Evolutionary conservation across 2,329 filamentous ascomycete genomes (phyloP), one percentile per base, ranked within the genome.

Genomic region (Exophiala lecanii-corni): DNA sequence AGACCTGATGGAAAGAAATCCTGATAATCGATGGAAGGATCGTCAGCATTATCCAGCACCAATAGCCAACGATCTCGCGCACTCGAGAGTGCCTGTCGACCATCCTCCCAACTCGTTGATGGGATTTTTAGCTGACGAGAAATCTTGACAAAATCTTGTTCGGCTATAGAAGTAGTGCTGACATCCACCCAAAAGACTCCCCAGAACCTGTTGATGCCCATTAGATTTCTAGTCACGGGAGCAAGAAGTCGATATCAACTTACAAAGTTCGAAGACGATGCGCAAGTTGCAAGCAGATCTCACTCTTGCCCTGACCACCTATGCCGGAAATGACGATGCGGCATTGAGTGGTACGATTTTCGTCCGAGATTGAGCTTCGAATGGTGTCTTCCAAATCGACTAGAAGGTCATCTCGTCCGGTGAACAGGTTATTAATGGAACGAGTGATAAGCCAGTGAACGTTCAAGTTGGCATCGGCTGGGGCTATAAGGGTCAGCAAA

Each of bases 21-120:
- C 15, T 26, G 4, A 13, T 21, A 39, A 12, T 34, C 36, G 5
- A 45, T 15, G 15, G 54, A 43, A 3, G 53, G 21, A 32, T 60
- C 55, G 30, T 63, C 60, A 0, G 55, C 58, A 40, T 62, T 63
- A 17, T 63, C 60, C 31, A 60, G 36, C 9, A 63, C 53, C 0
- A 62, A 19, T 9, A 63, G 31, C 61, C 60, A 62, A 3, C 42
- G 30, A 0, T 34, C 9, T 34, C 16, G 7, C 7, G 15, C 16
- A 7, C 15, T 55, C 52, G 3, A 35, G 36, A 2, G 10, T 26
- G 5, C 7, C 15, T 34, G 32, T 9, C 7, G 9, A 7, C 7
- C 32, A 9, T 34, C 32, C 7, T 7, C 9, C 9, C 9, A 9
- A 18, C 32, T 34, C 7, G 32, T n/a, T 20, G 6, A 12, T 15